These are phyloP conservation scores for Ustilago trichophora DNA, from an alignment of 1,284 basidiomycete species.

Conservation along the genomic window DNA sequence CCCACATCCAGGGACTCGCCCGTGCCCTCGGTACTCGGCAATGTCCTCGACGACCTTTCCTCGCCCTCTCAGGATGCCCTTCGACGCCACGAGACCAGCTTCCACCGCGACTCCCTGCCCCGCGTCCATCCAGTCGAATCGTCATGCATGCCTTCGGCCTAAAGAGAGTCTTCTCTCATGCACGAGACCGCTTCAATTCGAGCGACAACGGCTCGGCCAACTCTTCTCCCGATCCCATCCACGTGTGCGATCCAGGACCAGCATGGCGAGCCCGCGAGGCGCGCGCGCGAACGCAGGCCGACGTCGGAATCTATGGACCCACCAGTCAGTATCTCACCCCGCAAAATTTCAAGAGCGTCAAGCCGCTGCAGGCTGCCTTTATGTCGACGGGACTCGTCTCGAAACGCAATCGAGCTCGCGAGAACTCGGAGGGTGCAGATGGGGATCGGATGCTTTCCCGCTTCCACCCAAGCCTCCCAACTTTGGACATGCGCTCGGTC, in stretches of 20 bases:
- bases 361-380: constrained; percentile 68
- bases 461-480: constrained; percentile 45
- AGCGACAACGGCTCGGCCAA: constrained; percentile 38
- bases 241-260: constrained; percentile 28
- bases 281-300: constrained; percentile 28
- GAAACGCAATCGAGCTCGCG: constrained; percentile 56
- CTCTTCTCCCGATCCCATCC: constrained; percentile 36
- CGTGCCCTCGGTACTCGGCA: background rate
- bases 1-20: constrained; percentile 16
- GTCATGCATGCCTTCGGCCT: constrained; percentile 42
- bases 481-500: constrained; percentile 52
- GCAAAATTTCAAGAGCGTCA: constrained; percentile 68
- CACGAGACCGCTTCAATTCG: constrained; percentile 45
- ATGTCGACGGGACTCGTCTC: constrained; percentile 68
- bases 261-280: constrained; percentile 30
- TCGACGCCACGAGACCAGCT: constrained; percentile 30
- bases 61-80: constrained; percentile 36
- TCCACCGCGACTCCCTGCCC: constrained; percentile 38
- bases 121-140: constrained; percentile 12
- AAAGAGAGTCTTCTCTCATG: constrained; percentile 49
- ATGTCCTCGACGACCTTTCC: constrained; percentile 27
- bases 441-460: constrained; percentile 39
- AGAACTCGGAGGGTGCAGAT: constrained; percentile 33
- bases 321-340: constrained; percentile 59
- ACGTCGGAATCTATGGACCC: constrained; percentile 31